phyloP scores from a whole-genome alignment of 495 filamentous ascomycete genomes.

The Friedmanniomyces simplex region DNA sequence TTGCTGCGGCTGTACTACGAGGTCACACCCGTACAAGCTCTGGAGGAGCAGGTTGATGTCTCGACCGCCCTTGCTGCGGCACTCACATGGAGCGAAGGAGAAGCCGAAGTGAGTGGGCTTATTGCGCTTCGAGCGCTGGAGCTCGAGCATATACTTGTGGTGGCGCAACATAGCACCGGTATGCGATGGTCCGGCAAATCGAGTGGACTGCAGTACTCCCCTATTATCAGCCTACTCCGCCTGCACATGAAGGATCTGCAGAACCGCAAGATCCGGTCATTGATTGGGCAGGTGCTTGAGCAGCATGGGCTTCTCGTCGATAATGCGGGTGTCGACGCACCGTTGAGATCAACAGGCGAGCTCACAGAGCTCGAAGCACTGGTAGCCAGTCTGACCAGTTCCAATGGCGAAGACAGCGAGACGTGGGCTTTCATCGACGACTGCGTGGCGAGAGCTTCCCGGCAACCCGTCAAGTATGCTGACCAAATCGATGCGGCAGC shows the following conservation, averaged over 20 bases:
- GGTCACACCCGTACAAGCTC: constrained; percentile 64
- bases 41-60: constrained; percentile 78
- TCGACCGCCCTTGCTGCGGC: constrained; percentile 60
- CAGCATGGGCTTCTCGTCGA: constrained; percentile 1
- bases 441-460: constrained; percentile 58
- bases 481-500: constrained; percentile 28
- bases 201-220: constrained; percentile 45
- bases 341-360: not conserved
- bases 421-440: constrained; percentile 49
- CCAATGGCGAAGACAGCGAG: constrained; percentile 3
- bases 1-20: constrained; percentile 72
- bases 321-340: not conserved
- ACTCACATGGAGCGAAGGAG: constrained; percentile 43
- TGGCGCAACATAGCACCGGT: constrained; percentile 64
- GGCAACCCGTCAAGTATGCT: constrained; percentile 63
- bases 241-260: constrained; percentile 16
- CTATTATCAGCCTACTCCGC: constrained; percentile 53
- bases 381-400: constrained; percentile 37
- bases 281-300: constrained; percentile 5
- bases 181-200: constrained; percentile 71
- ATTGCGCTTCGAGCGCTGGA: constrained; percentile 49
- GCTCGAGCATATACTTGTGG: constrained; percentile 62
- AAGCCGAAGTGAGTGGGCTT: constrained; percentile 30
- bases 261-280: not conserved
- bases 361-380: constrained; percentile 42